These are phyloP conservation scores for Ramularia endophylla DNA, from an alignment of 2,329 filamentous ascomycete genomes.

Conservation along the genomic window DNA sequence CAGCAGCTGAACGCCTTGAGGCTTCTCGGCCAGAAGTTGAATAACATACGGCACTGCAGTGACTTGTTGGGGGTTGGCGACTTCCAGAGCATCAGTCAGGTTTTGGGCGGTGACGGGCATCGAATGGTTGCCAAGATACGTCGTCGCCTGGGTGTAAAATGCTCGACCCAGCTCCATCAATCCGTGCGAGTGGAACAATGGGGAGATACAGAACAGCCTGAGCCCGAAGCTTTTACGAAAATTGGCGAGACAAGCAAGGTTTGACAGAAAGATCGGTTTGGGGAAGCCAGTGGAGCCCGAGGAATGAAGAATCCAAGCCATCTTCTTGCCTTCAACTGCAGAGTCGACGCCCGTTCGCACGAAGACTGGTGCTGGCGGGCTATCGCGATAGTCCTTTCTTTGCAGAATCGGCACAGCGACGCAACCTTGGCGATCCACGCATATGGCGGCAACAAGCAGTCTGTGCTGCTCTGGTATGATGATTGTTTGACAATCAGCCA, in stretches of 20 bases:
- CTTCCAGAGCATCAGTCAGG: constrained; percentile 24
- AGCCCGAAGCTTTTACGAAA: constrained; percentile 43
- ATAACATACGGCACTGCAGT: constrained; percentile 57
- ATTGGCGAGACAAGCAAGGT: constrained; percentile 46
- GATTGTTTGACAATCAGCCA: constrained; percentile 32
- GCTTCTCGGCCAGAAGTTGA: constrained; percentile 56
- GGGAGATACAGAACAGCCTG: constrained; percentile 50
- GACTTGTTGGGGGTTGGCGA: constrained; percentile 45
- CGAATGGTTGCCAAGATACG: constrained; percentile 50
- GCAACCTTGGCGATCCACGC: constrained; percentile 25
- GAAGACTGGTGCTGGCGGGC: constrained; percentile 9
- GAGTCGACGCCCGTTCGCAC: constrained; percentile 10
- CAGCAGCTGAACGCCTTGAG: constrained; percentile 40
- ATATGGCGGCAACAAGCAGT: constrained; percentile 29
- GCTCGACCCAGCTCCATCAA: constrained; percentile 51
- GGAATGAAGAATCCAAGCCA: constrained; percentile 45
- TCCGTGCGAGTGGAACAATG: constrained; percentile 56
- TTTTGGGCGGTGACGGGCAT: constrained; percentile 47
- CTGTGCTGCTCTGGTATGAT: constrained; percentile 21
- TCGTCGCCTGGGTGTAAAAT: constrained; percentile 45
- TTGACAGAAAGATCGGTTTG: constrained; percentile 57
- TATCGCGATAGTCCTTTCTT: constrained; percentile 19
- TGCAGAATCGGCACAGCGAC: constrained; percentile 25
- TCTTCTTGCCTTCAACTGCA: constrained; percentile 28
- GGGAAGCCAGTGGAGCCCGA: constrained; percentile 57